Conservation (phyloP, 2,329 filamentous ascomycete genomes). For the Fusarium luffae region DNA sequence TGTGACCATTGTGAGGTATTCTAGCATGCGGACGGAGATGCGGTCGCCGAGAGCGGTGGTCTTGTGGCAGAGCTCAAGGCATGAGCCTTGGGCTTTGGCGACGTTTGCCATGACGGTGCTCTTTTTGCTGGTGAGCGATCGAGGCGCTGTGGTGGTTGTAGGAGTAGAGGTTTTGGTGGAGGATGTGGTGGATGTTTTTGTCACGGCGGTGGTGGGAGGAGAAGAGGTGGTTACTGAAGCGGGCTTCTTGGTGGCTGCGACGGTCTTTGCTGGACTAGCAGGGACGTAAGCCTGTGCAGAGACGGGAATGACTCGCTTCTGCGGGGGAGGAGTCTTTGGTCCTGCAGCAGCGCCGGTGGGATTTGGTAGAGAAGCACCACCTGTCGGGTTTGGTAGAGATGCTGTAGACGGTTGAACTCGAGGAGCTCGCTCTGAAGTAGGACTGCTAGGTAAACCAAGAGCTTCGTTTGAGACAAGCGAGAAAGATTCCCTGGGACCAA, state of each 20-base stretch:
- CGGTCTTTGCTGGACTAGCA: constrained; percentile 6
- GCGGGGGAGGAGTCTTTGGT: constrained; percentile 30
- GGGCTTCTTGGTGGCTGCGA: background rate
- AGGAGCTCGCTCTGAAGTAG: background rate
- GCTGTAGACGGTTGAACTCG: background rate
- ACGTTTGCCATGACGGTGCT: constrained; percentile 40
- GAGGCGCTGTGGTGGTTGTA: constrained; percentile 7
- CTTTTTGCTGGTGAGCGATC: constrained; percentile 38
- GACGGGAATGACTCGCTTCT: background rate
- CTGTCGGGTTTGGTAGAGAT: background rate
- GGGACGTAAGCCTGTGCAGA: constrained; percentile 10
- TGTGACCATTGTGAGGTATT: constrained; percentile 69
- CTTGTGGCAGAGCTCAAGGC: constrained; percentile 62
- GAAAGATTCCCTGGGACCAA: constrained; percentile 44
- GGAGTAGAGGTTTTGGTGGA: background rate
- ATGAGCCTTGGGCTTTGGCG: constrained; percentile 48
- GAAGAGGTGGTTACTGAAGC: background rate
- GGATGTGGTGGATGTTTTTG: background rate
- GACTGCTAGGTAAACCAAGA: constrained; percentile 39
- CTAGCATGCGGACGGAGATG: constrained; percentile 72
- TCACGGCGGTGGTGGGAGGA: background rate
- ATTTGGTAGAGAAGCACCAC: background rate
- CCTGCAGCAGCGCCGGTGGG: background rate
- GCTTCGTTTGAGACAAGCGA: constrained; percentile 45
- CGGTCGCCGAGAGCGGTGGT: constrained; percentile 70